Evolutionary conservation across 1,139 yeast genomes (phyloP), one percentile per base, ranked within the genome.

Genomic region (Debaryomyces sp.): DNA sequence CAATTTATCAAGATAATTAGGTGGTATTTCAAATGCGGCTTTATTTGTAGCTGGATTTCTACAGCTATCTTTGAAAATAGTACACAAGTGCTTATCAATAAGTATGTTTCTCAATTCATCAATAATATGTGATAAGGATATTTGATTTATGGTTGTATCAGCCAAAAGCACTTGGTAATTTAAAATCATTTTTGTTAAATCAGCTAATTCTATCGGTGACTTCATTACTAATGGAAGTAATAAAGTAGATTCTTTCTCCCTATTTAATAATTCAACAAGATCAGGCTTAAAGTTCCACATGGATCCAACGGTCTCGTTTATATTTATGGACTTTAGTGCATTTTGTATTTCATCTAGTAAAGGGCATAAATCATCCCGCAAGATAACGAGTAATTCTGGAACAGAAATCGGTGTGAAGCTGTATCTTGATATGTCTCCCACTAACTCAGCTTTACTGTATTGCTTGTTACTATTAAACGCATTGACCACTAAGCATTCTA

Each of bases 331-430:
- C 30, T 30, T 30, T 1, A 23, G 8, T 18, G 26, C 35, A 22
- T 30, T n/a, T 8, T 45, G 26, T 15, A 67, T 47, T 13, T 60
- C 54, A 43, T 69, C 75, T 21, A 71, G 52, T 15, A 71, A 45
- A 0, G 75, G 75, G 38, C 68, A 52, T 47, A 71, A 50, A 26
- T 66, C 63, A 38, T 63, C 63, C 13, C 66, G 56, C 30, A 71
- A 54, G 44, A 57, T 66, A 15, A 58, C 57, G 27, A 48, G 45
- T 35, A 50, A 36, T 8, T 41, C 40, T 4, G 21, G 39, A n/a
- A 37, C 38, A 10, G 45, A 29, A 4, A 27, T 40, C 13, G 33
- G 26, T 7, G 41, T n/a, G 5, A 40, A 13, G 12, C 32, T 33
- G 18, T 30, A 34, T 12, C 33, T 43, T 4, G 46, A 41, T 21